phyloP scores from a whole-genome alignment of 768 basidiomycete genomes.

The Gloeopeniophorella convolvens region DNA sequence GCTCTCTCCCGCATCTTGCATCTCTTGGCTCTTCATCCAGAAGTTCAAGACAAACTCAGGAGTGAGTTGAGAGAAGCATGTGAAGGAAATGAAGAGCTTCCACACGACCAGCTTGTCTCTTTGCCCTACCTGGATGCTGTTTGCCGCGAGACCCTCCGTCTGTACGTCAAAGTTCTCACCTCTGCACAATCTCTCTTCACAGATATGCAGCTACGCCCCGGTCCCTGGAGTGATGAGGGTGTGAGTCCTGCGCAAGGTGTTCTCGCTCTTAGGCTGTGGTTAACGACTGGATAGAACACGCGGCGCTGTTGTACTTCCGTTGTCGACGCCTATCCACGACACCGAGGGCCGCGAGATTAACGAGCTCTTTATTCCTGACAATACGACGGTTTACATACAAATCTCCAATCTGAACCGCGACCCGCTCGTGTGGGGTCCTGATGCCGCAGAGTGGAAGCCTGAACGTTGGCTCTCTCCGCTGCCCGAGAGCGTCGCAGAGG shows the following conservation, averaged over 20 bases:
- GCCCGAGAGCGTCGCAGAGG: constrained; percentile 16
- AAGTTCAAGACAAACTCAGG: too few relatives aligned
- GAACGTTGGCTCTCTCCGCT: constrained; percentile 31
- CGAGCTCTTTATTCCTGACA: constrained; percentile 28
- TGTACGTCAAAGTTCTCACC: background rate
- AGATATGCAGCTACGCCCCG: constrained; percentile 1
- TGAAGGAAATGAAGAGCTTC: constrained; percentile 21
- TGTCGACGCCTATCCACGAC: background rate
- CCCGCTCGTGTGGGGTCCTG: too few relatives aligned
- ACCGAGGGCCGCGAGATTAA: constrained; percentile 13
- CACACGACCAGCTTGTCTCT: constrained; percentile 28
- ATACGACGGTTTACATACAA: too few relatives aligned
- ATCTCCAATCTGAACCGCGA: too few relatives aligned
- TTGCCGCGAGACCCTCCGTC: constrained; percentile 9
- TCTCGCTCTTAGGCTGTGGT: too few relatives aligned
- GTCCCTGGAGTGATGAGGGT: background rate
- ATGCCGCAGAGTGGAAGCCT: too few relatives aligned
- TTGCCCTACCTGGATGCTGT: constrained; percentile 29
- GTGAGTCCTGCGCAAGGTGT: too few relatives aligned
- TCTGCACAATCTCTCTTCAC: background rate
- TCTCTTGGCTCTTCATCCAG: constrained; percentile 23
- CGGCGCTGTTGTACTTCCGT: background rate
- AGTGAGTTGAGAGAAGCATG: background rate
- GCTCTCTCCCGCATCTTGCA: constrained; percentile 2
- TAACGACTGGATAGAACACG: background rate